Base-by-base conservation (phyloP, 306 rosid genomes). In the Malus orientalis region DNA sequence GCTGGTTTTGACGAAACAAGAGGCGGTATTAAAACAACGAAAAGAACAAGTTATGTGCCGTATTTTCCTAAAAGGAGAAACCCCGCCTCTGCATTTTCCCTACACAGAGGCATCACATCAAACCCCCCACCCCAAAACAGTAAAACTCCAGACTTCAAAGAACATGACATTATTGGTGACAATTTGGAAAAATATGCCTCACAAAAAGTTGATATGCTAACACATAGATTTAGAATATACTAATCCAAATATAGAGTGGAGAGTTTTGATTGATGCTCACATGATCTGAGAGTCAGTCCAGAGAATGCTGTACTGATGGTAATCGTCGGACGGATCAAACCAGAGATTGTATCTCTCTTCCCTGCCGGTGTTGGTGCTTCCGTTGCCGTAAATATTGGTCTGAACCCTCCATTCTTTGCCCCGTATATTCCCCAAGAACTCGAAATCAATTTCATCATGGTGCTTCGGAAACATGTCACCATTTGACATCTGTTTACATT, bases 381-480 rank as follows among this genome's bases (percentile, higher is more conserved):
- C 98, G 83, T 95, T 95, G 44, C 98, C 98, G 80, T 95, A 95
- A 81, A 95, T 80, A 77, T 95, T 95, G 55, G 98, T 95, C 83
- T 95, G 98, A 83, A 95, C 45, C 86, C 97, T 92, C 98, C 98
- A 95, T 33, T 95, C 88, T 83, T 88, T 89, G 70, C 98, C 98
- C 85, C 98, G 91, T 36, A 95, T 92, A 62, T 95, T 89, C 49
- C 98, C 98, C 88, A 95, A 84, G 51, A 95, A 95, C 86, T 95
- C 98, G 62, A 95, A 92, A 86, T 95, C 98, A 23, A 95, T 92
- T 74, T 95, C 98, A 78, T 95, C 98, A 74, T 95, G 98, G 82
- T 90, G 82, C 80, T 89, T 92, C 86, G 87, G 74, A 80, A 80
- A 95, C 91, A 87, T 86, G 79, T 95, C 98, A 65, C 90, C 95